Evolutionary conservation across 2,329 filamentous ascomycete genomes (phyloP).

Genomic region (Phialophora chinensis): DNA sequence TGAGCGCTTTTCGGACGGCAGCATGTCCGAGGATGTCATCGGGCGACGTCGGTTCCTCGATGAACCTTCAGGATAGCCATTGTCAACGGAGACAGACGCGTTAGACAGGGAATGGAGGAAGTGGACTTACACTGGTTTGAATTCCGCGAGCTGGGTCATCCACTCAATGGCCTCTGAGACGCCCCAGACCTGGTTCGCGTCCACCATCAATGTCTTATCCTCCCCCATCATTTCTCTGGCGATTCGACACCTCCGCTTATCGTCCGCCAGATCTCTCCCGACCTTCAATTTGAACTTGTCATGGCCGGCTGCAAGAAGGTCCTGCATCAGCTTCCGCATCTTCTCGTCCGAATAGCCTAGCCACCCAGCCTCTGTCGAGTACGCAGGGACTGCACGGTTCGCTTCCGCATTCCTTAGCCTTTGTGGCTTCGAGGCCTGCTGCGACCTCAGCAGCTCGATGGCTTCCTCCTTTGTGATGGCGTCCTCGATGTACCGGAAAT

Average conservation of each 20-base stretch:
- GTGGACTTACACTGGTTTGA: slow-evolving; percentile 25
- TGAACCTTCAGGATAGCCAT: slow-evolving; percentile 57
- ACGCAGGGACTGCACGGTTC: slow-evolving; percentile 80
- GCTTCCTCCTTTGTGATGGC: slow-evolving; percentile 88
- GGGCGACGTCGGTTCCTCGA: slow-evolving; percentile 33
- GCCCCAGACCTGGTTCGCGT: slow-evolving; percentile 39
- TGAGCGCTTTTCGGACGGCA: slow-evolving; percentile 41
- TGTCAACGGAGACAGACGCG: background rate
- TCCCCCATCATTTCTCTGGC: slow-evolving; percentile 32
- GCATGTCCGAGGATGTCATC: slow-evolving; percentile 39
- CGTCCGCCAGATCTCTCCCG: slow-evolving; percentile 32
- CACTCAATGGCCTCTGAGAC: slow-evolving; percentile 38
- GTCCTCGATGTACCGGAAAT: slow-evolving; percentile 94
- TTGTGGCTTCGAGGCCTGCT: slow-evolving; percentile 70
- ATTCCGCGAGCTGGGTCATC: slow-evolving; percentile 37
- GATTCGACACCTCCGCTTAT: slow-evolving; percentile 27
- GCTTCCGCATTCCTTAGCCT: slow-evolving; percentile 75
- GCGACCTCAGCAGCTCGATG: slow-evolving; percentile 69
- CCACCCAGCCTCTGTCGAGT: slow-evolving; percentile 91
- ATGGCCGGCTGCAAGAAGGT: slow-evolving; percentile 79
- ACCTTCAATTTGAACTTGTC: slow-evolving; percentile 61
- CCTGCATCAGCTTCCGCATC: slow-evolving; percentile 72
- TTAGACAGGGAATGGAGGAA: background rate
- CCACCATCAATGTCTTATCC: slow-evolving; percentile 61
- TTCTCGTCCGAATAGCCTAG: slow-evolving; percentile 88